Conservation (phyloP, 768 basidiomycete genomes). For the Pisolithus marmoratus region DNA sequence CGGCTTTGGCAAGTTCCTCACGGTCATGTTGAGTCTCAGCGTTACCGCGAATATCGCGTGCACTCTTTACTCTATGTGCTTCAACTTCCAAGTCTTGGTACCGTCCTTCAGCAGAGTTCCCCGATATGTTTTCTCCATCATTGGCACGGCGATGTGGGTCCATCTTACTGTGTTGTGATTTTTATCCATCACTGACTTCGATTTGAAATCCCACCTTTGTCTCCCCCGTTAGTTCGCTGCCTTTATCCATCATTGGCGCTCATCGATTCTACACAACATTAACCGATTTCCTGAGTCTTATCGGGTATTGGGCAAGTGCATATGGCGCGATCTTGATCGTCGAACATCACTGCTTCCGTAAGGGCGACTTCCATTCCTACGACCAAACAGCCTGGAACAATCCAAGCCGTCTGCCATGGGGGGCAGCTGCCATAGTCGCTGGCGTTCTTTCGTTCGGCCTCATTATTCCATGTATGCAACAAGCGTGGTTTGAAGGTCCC, state of each 20-base stretch:
- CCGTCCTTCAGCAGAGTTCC: conserved; percentile 56
- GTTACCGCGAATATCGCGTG: conserved; percentile 78
- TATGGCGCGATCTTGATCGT: conserved; percentile 55
- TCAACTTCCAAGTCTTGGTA: conserved; percentile 66
- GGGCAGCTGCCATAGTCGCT: conserved; percentile 54
- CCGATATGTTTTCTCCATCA: conserved; percentile 61
- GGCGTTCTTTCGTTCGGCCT: conserved; percentile 47
- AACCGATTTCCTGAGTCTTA: conserved; percentile 62
- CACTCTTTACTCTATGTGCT: conserved; percentile 75
- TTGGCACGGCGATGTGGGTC: conserved; percentile 62
- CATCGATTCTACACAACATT: conserved; percentile 59
- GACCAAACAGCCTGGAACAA: conserved; percentile 47
- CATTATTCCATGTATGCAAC: conserved; percentile 62
- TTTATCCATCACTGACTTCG: conserved; percentile 3
- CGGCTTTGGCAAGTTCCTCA: conserved; percentile 65
- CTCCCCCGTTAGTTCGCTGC: conserved; percentile 44
- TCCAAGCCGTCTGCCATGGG: conserved; percentile 49
- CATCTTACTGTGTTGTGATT: not conserved
- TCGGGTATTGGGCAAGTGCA: conserved; percentile 56
- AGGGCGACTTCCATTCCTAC: conserved; percentile 43
- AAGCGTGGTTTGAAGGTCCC: conserved; percentile 67
- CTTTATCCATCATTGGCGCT: conserved; percentile 64
- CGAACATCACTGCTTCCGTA: conserved; percentile 66
- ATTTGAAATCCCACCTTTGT: not conserved
- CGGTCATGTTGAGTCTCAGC: conserved; percentile 68